Conservation (phyloP, 345 rosid species). For the Citrus sinensis region DVS_A1.0 CM039163.1:3428501-3429000, state of each 20-base stretch:
- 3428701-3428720: no score
- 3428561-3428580: not conserved
- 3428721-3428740: no score
- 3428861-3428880: slow-evolving; percentile 25
- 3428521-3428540: not conserved
- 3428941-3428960: slow-evolving; percentile 12
- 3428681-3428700: not conserved
- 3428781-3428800: slow-evolving; percentile 14
- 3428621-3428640: not conserved
- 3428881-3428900: slow-evolving; percentile 19
- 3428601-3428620: not conserved
- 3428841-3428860: slow-evolving; percentile 14
- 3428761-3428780: slow-evolving; percentile 22
- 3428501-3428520: not conserved
- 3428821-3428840: not conserved
- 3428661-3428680: not conserved
- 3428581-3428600: not conserved
- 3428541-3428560: not conserved
- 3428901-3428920: slow-evolving; percentile 13
- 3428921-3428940: not conserved
- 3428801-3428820: not conserved
- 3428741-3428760: not conserved
- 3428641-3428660: slow-evolving; percentile 8
- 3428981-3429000: slow-evolving; percentile 1
- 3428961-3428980: slow-evolving; percentile 35